phyloP scores from a whole-genome alignment of 306 rosid genomes.

The Pyrus betulifolia region DNA sequence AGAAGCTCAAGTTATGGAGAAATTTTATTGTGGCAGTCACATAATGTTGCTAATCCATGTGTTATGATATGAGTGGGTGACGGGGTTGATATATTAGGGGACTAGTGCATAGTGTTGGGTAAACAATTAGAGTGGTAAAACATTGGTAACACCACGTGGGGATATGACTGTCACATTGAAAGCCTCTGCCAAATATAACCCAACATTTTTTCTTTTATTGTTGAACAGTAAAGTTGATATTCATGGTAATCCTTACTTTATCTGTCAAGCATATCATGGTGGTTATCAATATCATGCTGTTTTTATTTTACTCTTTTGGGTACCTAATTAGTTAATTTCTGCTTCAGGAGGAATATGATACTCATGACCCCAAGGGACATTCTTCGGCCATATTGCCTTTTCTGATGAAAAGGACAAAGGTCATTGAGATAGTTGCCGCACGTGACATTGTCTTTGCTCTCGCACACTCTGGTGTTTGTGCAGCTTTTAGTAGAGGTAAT shows the following conservation, averaged over 20 bases:
- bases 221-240: neutral
- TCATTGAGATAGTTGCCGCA: slow-evolving; percentile 73
- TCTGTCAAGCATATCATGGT: neutral
- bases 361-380: slow-evolving; percentile 60
- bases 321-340: neutral
- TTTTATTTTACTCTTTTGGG: neutral
- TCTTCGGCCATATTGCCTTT: slow-evolving; percentile 47
- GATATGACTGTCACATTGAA: too few relatives aligned
- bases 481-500: slow-evolving; percentile 74
- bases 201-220: neutral
- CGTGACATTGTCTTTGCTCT: slow-evolving; percentile 57
- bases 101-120: neutral
- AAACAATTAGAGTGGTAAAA: neutral
- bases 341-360: slow-evolving; percentile 50
- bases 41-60: too few relatives aligned
- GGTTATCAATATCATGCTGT: neutral
- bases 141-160: neutral
- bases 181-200: neutral
- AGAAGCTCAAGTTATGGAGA: too few relatives aligned
- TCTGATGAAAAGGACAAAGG: slow-evolving; percentile 60
- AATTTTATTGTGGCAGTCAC: too few relatives aligned
- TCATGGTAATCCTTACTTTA: neutral
- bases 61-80: too few relatives aligned
- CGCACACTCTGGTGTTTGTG: slow-evolving; percentile 71
- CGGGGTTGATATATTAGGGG: too few relatives aligned